Evolutionary conservation across 176 grass and related monocot genomes (phyloP).

Genomic region (Secale cereale): DNA sequence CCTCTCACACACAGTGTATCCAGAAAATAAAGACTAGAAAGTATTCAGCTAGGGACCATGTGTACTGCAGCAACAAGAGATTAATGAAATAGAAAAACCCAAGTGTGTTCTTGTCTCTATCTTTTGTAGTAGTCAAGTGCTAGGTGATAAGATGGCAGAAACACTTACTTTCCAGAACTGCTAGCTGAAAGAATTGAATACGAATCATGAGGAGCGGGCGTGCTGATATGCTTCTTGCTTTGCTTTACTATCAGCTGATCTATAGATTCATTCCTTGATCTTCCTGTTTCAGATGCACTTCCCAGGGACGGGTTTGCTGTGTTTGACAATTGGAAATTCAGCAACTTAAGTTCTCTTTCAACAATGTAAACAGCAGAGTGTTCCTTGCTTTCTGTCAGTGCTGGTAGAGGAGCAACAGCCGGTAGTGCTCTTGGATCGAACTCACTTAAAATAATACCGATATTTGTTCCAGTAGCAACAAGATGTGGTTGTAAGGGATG

Average conservation of each 20-base stretch:
- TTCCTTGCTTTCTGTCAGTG: slow-evolving; percentile 66
- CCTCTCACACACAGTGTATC: background rate
- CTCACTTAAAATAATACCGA: slow-evolving; percentile 96
- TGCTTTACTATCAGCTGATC: slow-evolving; percentile 88
- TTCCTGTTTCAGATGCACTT: slow-evolving; percentile 60
- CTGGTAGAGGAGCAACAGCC: slow-evolving; percentile 72
- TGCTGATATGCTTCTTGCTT: slow-evolving; percentile 92
- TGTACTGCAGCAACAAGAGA: background rate
- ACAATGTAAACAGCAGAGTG: slow-evolving; percentile 95
- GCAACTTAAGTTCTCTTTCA: slow-evolving; percentile 94
- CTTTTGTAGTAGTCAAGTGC: background rate
- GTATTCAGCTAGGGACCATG: slow-evolving; percentile 14
- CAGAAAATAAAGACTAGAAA: slow-evolving; percentile 11
- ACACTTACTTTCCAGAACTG: slow-evolving; percentile 95
- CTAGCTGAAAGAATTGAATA: slow-evolving; percentile 89
- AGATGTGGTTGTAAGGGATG: slow-evolving; percentile 96
- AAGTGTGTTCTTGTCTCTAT: background rate
- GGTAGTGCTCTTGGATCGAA: slow-evolving; percentile 96
- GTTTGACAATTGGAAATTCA: slow-evolving; percentile 93
- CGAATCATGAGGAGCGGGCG: slow-evolving; percentile 92
- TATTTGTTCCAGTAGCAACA: slow-evolving; percentile 98
- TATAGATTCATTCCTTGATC: slow-evolving; percentile 51
- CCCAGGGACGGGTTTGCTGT: slow-evolving; percentile 76
- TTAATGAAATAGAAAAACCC: slow-evolving; percentile 13
- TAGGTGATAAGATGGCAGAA: slow-evolving; percentile 4